A percentile compares a stretch with the other conserved stretches of the same genome.
phyloP scores from a whole-genome alignment of 2,329 filamentous ascomycete genomes.

The Trichoderma pleuroti region DNA sequence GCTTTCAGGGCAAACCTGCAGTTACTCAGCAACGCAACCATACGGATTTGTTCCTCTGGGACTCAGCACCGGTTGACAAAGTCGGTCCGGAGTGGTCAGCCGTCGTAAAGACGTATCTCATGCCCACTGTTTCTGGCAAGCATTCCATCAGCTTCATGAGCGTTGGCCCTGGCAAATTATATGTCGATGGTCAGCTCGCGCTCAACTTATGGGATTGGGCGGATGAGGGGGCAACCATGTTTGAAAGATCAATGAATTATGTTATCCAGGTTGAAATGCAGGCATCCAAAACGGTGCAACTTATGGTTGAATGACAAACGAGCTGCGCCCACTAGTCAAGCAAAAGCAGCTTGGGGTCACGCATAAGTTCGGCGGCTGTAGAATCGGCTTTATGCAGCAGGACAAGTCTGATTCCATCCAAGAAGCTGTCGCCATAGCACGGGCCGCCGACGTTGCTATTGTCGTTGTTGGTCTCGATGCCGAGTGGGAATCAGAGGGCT shows the following conservation, averaged over 20 bases:
- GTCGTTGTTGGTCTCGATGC: background rate
- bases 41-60: background rate
- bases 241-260: background rate
- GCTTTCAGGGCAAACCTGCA: background rate
- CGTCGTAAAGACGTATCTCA: background rate
- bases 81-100: background rate
- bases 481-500: background rate
- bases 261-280: background rate
- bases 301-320: background rate
- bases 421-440: background rate
- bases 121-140: background rate
- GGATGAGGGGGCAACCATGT: background rate
- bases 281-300: background rate
- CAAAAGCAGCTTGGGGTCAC: background rate
- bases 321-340: background rate
- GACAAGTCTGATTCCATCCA: background rate
- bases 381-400: background rate
- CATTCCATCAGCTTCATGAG: background rate
- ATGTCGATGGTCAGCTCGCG: background rate
- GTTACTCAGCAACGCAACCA: background rate
- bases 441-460: background rate
- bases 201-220: background rate
- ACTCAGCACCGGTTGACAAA: background rate
- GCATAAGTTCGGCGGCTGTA: background rate
- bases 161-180: background rate